phyloP scores from a whole-genome alignment of 495 filamentous ascomycete genomes.

The Symbiotaphrina buchneri region DNA sequence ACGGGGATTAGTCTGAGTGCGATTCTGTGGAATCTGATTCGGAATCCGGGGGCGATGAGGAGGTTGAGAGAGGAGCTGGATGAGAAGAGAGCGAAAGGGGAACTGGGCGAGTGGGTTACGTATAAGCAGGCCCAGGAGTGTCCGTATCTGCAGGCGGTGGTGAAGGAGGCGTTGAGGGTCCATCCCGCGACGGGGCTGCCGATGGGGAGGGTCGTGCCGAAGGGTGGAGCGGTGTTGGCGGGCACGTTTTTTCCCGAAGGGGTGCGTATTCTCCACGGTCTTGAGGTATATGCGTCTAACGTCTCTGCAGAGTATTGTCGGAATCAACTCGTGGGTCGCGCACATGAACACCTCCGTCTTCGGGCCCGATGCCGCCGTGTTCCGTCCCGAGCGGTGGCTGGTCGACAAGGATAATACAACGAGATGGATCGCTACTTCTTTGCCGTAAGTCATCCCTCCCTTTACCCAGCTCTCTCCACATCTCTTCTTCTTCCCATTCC shows the following conservation, averaged over 20 bases:
- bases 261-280: too few relatives aligned
- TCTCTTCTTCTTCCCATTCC: too few relatives aligned
- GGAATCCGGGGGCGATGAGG: constrained; percentile 7
- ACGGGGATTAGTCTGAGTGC: constrained; percentile 10
- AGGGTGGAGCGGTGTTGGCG: constrained; percentile 10
- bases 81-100: constrained; percentile 1
- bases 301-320: constrained; percentile 10
- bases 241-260: constrained; percentile 10
- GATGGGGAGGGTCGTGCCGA: constrained; percentile 11
- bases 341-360: constrained; percentile 6
- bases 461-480: too few relatives aligned
- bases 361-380: constrained; percentile 4
- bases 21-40: constrained; percentile 10
- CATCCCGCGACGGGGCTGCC: constrained; percentile 8
- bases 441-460: too few relatives aligned
- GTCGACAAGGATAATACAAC: constrained; percentile 1
- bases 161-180: constrained; percentile 16
- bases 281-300: too few relatives aligned
- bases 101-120: constrained; percentile 6
- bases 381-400: constrained; percentile 6
- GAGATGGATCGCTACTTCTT: too few relatives aligned
- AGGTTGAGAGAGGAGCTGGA: constrained; percentile 13
- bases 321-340: constrained; percentile 9
- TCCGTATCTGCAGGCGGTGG: constrained; percentile 15
- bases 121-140: constrained; percentile 10